These are phyloP conservation scores for Acorus gramineus DNA, from an alignment of 106 monocot species.

Conservation along the genomic window DNA sequence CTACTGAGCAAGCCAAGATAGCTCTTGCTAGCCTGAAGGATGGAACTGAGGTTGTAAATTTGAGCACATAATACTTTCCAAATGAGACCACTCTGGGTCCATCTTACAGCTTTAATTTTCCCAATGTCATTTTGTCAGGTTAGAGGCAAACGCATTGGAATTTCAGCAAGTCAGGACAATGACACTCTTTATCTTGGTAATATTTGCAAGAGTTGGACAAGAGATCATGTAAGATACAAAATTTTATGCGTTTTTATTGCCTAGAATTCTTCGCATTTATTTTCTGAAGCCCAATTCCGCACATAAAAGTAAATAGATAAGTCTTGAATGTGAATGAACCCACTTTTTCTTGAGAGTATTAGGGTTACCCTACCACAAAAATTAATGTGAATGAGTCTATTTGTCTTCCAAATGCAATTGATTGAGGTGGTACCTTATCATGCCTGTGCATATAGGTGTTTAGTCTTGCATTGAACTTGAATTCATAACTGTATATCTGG, in stretches of 20 bases:
- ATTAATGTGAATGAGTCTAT: background rate
- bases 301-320: too few species aligned
- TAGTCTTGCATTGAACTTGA: too few species aligned
- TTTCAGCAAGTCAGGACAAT: conserved; percentile 35
- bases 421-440: too few species aligned
- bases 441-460: too few species aligned
- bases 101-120: background rate
- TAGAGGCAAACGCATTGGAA: conserved; percentile 25
- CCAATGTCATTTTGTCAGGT: conserved; percentile 15
- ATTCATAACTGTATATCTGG: too few species aligned
- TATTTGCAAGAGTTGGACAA: conserved; percentile 60
- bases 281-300: too few species aligned
- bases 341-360: too few species aligned
- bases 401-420: background rate
- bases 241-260: background rate
- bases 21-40: conserved; percentile 59
- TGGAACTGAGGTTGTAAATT: conserved; percentile 41
- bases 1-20: conserved; percentile 31
- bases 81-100: too few species aligned
- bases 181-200: conserved; percentile 57
- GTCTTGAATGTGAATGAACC: too few species aligned
- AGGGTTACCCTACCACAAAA: too few species aligned
- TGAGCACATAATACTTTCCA: too few species aligned
- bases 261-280: background rate
- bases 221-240: conserved; percentile 29